Evolutionary conservation across 371 early-diverging fungal genomes (phyloP).

Genomic region (Apophysomyces ossiformis): DNA sequence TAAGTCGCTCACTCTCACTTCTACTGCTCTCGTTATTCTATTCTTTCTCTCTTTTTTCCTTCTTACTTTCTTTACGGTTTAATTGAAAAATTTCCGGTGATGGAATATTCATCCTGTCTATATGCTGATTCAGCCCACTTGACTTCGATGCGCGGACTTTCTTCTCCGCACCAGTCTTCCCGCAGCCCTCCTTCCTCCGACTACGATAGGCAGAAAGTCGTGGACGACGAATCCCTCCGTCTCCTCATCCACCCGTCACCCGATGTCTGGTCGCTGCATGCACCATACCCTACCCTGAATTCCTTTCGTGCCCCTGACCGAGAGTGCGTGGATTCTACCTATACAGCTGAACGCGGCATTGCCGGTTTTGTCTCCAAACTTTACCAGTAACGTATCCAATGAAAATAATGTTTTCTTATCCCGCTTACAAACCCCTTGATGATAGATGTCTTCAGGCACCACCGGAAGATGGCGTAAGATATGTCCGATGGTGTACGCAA

Average conservation of each 20-base stretch:
- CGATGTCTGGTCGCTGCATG: neutral
- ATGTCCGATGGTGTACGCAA: constrained; percentile 50
- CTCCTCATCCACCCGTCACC: neutral
- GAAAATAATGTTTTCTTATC: neutral
- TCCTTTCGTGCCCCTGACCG: constrained; percentile 1
- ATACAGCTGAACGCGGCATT: constrained; percentile 42
- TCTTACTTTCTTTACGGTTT: neutral
- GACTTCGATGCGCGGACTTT: constrained; percentile 7
- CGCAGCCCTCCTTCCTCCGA: constrained; percentile 2
- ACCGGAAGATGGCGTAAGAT: constrained; percentile 41
- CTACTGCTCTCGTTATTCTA: neutral
- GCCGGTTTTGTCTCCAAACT: constrained; percentile 56
- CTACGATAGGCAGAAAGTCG: neutral
- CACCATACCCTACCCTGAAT: neutral
- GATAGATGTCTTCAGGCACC: constrained; percentile 44
- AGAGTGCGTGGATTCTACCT: neutral
- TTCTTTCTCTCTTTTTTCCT: neutral
- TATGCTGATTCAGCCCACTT: neutral
- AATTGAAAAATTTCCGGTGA: neutral
- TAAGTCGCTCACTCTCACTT: neutral
- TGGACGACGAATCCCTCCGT: neutral
- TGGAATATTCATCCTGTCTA: constrained; percentile 3
- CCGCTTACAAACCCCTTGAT: neutral
- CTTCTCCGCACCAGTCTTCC: constrained; percentile 11
- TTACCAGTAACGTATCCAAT: constrained; percentile 39